phyloP scores from a whole-genome alignment of 1,284 basidiomycete species.

The Abortiporus biennis region DNA sequence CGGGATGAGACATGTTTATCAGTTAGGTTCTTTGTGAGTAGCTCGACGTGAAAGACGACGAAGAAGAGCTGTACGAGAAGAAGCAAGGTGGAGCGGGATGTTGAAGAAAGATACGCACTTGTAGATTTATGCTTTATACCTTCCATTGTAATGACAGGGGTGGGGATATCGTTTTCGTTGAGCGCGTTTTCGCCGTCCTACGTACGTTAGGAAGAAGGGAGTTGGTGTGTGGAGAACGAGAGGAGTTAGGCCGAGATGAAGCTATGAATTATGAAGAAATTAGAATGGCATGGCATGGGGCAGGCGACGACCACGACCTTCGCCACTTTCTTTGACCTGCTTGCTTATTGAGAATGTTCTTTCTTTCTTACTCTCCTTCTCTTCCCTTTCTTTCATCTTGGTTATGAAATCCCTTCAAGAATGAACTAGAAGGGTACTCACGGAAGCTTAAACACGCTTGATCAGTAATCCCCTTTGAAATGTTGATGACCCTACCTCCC shows the following conservation, averaged over 20 bases:
- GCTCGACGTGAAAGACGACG: neutral
- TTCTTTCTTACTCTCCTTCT: neutral
- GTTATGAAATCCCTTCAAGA: too few species aligned
- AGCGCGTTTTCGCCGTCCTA: too few species aligned
- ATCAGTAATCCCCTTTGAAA: too few species aligned
- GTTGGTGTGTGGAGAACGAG: too few species aligned
- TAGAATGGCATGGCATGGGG: neutral
- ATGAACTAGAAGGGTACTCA: too few species aligned
- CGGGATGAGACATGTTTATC: constrained; percentile 41
- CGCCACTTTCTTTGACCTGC: neutral
- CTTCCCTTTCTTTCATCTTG: neutral
- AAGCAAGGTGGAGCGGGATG: neutral
- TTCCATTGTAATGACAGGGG: too few species aligned
- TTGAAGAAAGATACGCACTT: too few species aligned
- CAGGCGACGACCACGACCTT: neutral
- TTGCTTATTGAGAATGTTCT: neutral
- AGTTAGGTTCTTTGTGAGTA: neutral
- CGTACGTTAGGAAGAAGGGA: too few species aligned
- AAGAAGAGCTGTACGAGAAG: neutral
- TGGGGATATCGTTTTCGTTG: too few species aligned
- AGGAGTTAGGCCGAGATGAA: neutral
- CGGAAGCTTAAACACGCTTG: too few species aligned
- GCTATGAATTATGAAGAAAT: neutral
- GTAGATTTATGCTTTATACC: too few species aligned
- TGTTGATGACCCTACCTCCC: too few species aligned